These are phyloP conservation scores for Lodderomyces jiufengensis DNA, from an alignment of 1,139 yeast genomes.

Conservation along the genomic window DNA sequence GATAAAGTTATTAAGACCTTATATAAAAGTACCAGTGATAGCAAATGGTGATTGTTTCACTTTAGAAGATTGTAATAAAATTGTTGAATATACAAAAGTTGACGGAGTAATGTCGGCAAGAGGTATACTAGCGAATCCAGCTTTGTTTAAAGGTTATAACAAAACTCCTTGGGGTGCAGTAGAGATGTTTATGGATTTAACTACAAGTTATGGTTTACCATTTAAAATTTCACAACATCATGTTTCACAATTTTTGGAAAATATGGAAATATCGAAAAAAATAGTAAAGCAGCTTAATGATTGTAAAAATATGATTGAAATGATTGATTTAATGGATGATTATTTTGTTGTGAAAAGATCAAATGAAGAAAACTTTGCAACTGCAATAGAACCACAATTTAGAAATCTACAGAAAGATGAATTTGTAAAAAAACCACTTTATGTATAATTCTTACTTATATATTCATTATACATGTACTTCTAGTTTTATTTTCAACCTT, in stretches of 20 bases:
- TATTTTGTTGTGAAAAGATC: constrained; percentile 62
- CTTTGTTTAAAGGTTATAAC: constrained; percentile 69
- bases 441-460: constrained; percentile 26
- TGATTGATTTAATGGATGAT: constrained; percentile 79
- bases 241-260: constrained; percentile 77
- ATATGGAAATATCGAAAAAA: constrained; percentile 47
- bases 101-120: constrained; percentile 97
- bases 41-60: constrained; percentile 94
- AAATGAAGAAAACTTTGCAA: constrained; percentile 68
- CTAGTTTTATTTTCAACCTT: constrained; percentile 88
- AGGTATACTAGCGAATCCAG: constrained; percentile 84
- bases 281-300: constrained; percentile 65
- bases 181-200: constrained; percentile 77
- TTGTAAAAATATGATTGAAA: constrained; percentile 51
- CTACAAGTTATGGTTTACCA: constrained; percentile 79
- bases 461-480: constrained; percentile 74
- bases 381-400: constrained; percentile 40
- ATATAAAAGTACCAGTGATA: constrained; percentile 72
- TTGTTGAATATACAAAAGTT: constrained; percentile 64
- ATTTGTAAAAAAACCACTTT: neutral
- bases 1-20: constrained; percentile 59
- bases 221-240: constrained; percentile 85
- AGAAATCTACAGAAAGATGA: neutral
- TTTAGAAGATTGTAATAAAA: constrained; percentile 56
- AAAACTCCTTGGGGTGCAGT: constrained; percentile 88